Evolutionary conservation across 306 rosid genomes (phyloP), one percentile per base, ranked within the genome.

Genomic region (Psophocarpus tetragonolobus): DNA sequence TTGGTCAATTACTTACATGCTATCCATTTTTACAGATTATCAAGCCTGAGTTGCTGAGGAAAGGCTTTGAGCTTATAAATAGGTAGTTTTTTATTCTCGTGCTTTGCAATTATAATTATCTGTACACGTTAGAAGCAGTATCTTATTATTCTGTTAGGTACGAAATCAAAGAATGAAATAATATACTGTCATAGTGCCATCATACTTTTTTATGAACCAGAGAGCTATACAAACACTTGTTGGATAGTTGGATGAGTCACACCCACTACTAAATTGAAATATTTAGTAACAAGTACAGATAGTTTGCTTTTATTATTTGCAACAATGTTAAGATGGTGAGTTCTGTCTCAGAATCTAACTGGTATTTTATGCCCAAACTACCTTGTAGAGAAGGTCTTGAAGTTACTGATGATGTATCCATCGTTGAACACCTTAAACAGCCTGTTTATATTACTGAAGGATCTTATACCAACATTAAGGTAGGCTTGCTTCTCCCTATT

Each of bases 401-500:
- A 85, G 99, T 95, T 78, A 95, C 99, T 0, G 99, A 95, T 47
- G 99, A 95, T 8, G 99, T 95, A 24, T 95, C 99, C 51, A 95
- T 95, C 4, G 96, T 95, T 2, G 97, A 95, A 86, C 87, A 92
- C 87, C 91, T 92, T 45, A 78, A 86, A 70, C 96, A 91, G 80
- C 97, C 97, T 14, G 99, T 95, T 69, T 91, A 79, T 54, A 88
- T 95, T 47, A 91, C 97, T 0, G 90, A 91, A 87, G 99, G 99
- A 79, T 90, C 96, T 77, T 95, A 95, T 81, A 92, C 97, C 84
- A 95, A 95, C 86, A 91, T 95, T 78, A 92, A 95, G 99, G 99
- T 92, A 88, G 33, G 67, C 58, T 68, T 74, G 53, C 23, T 26
- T 75, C 15, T 26, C 20, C 15, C 32, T 67, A 6, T 45, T 21